phyloP scores from a whole-genome alignment of 495 filamentous ascomycete species.

The Hypomontagnella submonticulosa region DNA sequence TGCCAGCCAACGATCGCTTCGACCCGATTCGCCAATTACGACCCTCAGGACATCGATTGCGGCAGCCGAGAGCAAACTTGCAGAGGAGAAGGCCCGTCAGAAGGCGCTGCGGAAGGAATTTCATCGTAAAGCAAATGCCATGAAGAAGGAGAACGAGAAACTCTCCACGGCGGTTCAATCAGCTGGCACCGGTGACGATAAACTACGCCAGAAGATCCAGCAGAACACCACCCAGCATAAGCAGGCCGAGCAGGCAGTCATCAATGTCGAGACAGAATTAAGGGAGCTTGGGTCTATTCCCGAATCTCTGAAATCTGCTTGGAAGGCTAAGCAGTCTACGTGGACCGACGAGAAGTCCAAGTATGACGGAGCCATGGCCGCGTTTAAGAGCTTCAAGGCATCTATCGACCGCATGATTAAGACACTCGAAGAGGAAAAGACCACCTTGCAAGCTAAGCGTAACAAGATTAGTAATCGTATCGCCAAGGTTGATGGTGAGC shows the following conservation, averaged over 20 bases:
- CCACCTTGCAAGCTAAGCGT: constrained; percentile 73
- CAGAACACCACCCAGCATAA: constrained; percentile 83
- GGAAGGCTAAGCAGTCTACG: constrained; percentile 66
- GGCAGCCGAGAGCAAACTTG: constrained; percentile 79
- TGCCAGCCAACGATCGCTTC: constrained; percentile 66
- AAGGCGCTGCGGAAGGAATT: constrained; percentile 84
- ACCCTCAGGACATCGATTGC: constrained; percentile 89
- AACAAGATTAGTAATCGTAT: constrained; percentile 82
- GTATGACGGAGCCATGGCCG: constrained; percentile 68
- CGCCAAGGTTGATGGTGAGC: constrained; percentile 79
- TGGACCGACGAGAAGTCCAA: constrained; percentile 73
- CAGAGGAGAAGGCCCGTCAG: constrained; percentile 78
- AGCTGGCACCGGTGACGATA: constrained; percentile 83
- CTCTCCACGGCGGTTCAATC: constrained; percentile 72
- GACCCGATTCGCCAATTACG: constrained; percentile 87
- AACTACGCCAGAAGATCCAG: constrained; percentile 79
- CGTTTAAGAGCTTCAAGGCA: constrained; percentile 69
- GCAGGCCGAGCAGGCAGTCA: constrained; percentile 78
- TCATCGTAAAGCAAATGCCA: constrained; percentile 71
- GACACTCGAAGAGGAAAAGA: constrained; percentile 72
- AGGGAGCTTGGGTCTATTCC: constrained; percentile 75
- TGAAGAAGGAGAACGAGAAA: constrained; percentile 84
- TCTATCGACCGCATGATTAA: constrained; percentile 72
- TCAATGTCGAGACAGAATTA: constrained; percentile 69
- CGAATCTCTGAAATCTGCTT: constrained; percentile 70